A percentile compares a stretch with the other conserved stretches of the same genome.
Evolutionary conservation across 805 yeast genomes (phyloP).

Genomic region (Debaryomyces hansenii): DNA sequence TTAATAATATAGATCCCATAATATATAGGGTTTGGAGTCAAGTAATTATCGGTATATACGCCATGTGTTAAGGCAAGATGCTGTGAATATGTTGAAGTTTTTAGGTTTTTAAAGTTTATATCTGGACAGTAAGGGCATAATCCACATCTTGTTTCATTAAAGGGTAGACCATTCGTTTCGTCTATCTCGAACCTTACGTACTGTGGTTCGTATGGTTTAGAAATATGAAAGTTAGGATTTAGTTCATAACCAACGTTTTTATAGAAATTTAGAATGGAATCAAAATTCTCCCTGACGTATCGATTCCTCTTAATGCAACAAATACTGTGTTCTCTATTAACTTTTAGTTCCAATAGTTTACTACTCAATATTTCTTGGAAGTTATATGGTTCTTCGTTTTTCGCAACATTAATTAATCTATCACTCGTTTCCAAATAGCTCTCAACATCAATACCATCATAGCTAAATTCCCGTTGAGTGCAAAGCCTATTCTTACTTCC

Average conservation of each 20-base stretch:
- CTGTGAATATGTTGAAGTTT: constrained; percentile 32
- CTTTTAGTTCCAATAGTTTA: not conserved
- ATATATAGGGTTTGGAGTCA: constrained; percentile 24
- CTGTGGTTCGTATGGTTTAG: constrained; percentile 17
- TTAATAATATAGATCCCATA: constrained; percentile 18
- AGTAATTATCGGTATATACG: constrained; percentile 23
- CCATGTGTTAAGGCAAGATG: constrained; percentile 36
- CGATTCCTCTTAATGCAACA: constrained; percentile 5
- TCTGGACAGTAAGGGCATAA: constrained; percentile 35
- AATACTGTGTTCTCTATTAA: constrained; percentile 1
- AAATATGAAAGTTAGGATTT: constrained; percentile 10
- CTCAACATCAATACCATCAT: not conserved
- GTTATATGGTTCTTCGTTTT: constrained; percentile 1
- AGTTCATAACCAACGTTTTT: constrained; percentile 11
- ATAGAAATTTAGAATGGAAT: constrained; percentile 11
- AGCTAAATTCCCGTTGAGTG: not conserved
- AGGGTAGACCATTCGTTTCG: constrained; percentile 4
- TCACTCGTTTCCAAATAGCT: not conserved
- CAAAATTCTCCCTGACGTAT: constrained; percentile 7
- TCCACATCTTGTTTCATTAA: constrained; percentile 26
- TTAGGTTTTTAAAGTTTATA: constrained; percentile 25
- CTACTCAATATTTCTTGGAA: constrained; percentile 15
- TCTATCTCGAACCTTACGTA: constrained; percentile 10
- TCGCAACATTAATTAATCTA: not conserved
- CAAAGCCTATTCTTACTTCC: constrained; percentile 2